Conservation (phyloP, 2,329 filamentous ascomycete species). For the Shiraia bambusicola region DNA sequence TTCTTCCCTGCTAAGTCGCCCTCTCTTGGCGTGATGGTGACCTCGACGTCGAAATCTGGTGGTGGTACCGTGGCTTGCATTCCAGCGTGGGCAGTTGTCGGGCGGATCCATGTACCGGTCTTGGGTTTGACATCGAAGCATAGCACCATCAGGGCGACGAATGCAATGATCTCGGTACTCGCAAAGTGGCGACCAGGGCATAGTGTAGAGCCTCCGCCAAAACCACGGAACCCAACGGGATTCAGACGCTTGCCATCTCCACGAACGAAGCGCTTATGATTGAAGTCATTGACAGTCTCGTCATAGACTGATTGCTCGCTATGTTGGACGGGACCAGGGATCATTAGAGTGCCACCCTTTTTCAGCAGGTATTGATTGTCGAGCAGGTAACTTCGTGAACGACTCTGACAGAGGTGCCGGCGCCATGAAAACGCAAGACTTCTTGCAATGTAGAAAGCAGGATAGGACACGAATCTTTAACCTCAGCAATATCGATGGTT, state of each 20-base stretch:
- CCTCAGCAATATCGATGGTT: constrained; percentile 18
- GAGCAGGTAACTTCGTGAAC: constrained; percentile 38
- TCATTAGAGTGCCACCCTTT: constrained; percentile 31
- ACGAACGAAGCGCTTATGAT: constrained; percentile 39
- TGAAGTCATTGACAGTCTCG: constrained; percentile 32
- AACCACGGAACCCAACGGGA: constrained; percentile 24
- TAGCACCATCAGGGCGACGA: constrained; percentile 28
- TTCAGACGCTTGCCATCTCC: constrained; percentile 2
- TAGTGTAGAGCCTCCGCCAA: constrained; percentile 30
- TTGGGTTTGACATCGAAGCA: too few species aligned
- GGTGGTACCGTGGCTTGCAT: too few species aligned
- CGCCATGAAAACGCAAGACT: constrained; percentile 39
- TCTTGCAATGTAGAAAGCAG: constrained; percentile 46
- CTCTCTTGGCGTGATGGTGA: too few species aligned
- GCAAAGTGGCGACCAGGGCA: constrained; percentile 42
- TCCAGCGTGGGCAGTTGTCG: too few species aligned
- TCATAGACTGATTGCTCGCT: neutral
- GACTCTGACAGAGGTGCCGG: constrained; percentile 33
- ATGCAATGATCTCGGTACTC: constrained; percentile 27
- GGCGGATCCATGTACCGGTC: too few species aligned
- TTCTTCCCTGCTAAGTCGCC: too few species aligned
- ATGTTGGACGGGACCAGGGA: constrained; percentile 29
- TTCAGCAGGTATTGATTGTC: constrained; percentile 34
- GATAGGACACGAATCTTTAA: constrained; percentile 41
- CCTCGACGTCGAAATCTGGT: too few species aligned